Base-by-base conservation (phyloP, 2,329 filamentous ascomycete species). In the Penicillium sp. region DNA sequence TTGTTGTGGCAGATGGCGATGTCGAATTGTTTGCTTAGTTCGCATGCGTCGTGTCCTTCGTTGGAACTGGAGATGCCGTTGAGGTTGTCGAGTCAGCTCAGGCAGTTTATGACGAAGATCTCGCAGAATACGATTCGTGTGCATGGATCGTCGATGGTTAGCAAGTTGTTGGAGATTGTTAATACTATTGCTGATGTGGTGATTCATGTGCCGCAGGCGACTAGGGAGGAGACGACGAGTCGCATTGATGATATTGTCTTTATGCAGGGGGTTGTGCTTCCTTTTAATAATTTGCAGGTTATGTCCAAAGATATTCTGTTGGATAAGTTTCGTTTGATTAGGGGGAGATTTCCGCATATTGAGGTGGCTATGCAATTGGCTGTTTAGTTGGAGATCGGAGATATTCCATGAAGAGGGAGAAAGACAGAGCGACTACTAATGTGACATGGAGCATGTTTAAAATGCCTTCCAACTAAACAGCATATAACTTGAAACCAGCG, bases 121-220 rank as follows among this genome's bases (percentile, higher is more conserved):
- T 76, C 75, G 5, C 69, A 70, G 16, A 68, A 78, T 37, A 79
- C 78, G 51, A 79, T 85, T 56, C 78, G 78, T 29, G 79, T 82
- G 5, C 82, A 85, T 61, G 82, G 83, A 8, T 81, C 76, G 37
- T 80, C 80, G 22, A 82, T 85, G 53, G 72, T 84, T 50, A 79
- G 83, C 58, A 85, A 85, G 65, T 72, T 85, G 5, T 83, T 85
- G 53, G 83, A 85, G 62, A 82, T 85, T 58, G 81, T 82, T 0
- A 83, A 82, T 64, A 84, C 82, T 2, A 81, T 85, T 44, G 81
- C 82, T 9, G 82, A 85, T 60, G 82, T 85, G 14, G 70, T 81
- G 2, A 75, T 85, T 22, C 79, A 81, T 43, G 71, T 84, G 14
- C 79, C 80, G 0, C 74, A 76, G 7, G 75, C 74, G 0, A 75